These are phyloP conservation scores for Kappamyces sp. DNA, from an alignment of 192 early-diverging fungal species.

Conservation along the genomic window DNA sequence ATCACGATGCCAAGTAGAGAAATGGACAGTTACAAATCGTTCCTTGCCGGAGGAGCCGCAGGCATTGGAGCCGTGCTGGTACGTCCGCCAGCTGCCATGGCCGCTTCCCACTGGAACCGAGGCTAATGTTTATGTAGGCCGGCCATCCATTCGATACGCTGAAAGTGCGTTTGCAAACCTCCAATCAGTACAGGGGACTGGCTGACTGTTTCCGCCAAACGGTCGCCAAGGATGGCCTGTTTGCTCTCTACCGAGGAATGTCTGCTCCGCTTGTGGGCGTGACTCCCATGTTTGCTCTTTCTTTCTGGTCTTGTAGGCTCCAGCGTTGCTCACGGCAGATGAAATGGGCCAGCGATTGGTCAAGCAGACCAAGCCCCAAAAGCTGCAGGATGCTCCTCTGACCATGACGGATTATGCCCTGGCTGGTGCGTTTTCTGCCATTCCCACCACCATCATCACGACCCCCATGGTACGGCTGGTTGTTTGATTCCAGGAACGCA, in stretches of 20 bases:
- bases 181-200: conserved; percentile 77
- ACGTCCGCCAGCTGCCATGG: conserved; percentile 39
- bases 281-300: conserved; percentile 93
- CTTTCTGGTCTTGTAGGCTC: conserved; percentile 63
- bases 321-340: conserved; percentile 24
- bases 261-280: conserved; percentile 85
- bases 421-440: conserved; percentile 92
- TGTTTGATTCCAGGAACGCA: conserved; percentile 63
- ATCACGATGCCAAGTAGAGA: conserved; percentile 13
- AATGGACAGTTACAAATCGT: conserved; percentile 65
- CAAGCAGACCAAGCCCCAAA: conserved; percentile 48
- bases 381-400: conserved; percentile 45
- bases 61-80: conserved; percentile 76
- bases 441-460: conserved; percentile 89
- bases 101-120: not conserved
- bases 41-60: conserved; percentile 88
- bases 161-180: conserved; percentile 96
- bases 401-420: conserved; percentile 72
- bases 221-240: conserved; percentile 81
- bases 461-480: conserved; percentile 16
- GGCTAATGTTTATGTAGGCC: not conserved
- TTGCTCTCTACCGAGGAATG: conserved; percentile 95
- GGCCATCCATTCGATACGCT: conserved; percentile 58
- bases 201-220: conserved; percentile 90
- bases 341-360: conserved; percentile 75